These are phyloP conservation scores for Aphelidium insulamus DNA, from an alignment of 371 early-diverging fungal genomes.

Conservation along the genomic window DNA sequence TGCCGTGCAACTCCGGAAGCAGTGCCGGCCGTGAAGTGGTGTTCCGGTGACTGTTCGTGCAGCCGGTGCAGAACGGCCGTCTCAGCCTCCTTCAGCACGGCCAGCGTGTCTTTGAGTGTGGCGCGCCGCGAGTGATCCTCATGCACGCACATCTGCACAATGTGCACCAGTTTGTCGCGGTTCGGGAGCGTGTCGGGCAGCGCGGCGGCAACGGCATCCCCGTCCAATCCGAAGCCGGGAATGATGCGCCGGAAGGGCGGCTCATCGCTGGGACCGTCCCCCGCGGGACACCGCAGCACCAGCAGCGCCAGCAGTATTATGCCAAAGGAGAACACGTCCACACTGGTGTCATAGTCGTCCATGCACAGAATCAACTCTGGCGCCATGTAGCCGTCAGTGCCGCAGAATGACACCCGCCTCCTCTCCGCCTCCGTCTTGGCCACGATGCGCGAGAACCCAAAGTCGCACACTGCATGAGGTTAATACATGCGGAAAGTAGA, in stretches of 20 bases:
- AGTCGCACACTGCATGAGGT: constrained; percentile 23
- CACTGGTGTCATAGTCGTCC: constrained; percentile 9
- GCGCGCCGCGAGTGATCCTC: background rate
- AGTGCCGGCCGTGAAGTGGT: too few relatives aligned
- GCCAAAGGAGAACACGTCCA: constrained; percentile 17
- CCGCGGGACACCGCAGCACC: constrained; percentile 4
- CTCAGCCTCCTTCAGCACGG: background rate
- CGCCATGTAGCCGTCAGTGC: constrained; percentile 18
- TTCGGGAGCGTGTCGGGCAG: background rate
- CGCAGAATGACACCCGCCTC: constrained; percentile 14
- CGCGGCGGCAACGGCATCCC: too few relatives aligned
- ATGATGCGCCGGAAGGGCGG: background rate
- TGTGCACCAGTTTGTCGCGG: background rate
- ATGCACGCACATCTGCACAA: background rate
- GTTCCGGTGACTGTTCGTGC: too few relatives aligned
- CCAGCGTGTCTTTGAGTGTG: background rate
- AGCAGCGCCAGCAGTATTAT: constrained; percentile 15
- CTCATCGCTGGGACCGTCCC: constrained; percentile 1
- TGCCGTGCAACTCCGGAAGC: too few relatives aligned
- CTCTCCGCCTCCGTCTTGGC: constrained; percentile 6
- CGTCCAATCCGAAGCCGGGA: background rate
- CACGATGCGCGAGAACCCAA: constrained; percentile 12
- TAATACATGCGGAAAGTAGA: too few relatives aligned
- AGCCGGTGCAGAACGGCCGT: background rate
- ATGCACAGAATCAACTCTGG: constrained; percentile 20